Percentiles rank a stretch among this genome's conserved stretches.
phyloP scores from a whole-genome alignment of 352 stramenopile genomes.

The Saprolegnia parasitica region DNA sequence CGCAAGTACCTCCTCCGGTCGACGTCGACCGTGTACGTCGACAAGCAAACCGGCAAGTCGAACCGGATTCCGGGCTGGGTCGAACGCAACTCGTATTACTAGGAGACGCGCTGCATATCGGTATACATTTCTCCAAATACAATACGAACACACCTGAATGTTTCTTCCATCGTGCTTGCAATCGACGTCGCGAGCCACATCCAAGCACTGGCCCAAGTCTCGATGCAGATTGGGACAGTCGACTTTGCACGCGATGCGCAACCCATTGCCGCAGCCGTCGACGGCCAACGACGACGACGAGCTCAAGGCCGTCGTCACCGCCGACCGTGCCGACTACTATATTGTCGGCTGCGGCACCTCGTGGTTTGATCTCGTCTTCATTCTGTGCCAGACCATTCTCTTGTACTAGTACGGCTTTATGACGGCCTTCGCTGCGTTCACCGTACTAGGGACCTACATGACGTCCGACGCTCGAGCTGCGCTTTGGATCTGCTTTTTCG shows the following conservation, averaged over 20 bases:
- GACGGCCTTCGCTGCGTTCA: background rate
- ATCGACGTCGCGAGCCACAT: too few relatives aligned
- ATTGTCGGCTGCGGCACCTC: constrained; percentile 21
- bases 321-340: constrained; percentile 10
- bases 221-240: too few relatives aligned
- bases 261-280: too few relatives aligned
- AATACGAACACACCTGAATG: background rate
- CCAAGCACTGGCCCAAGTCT: too few relatives aligned
- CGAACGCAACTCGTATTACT: constrained; percentile 81
- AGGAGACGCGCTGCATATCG: constrained; percentile 24
- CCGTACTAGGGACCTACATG: background rate
- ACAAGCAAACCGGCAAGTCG: constrained; percentile 52
- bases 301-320: background rate
- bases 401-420: constrained; percentile 20
- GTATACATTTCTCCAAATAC: constrained; percentile 13
- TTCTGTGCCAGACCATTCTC: constrained; percentile 1
- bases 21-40: constrained; percentile 54
- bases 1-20: constrained; percentile 81
- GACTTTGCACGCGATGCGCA: too few relatives aligned
- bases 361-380: constrained; percentile 16
- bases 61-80: constrained; percentile 59
- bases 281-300: too few relatives aligned
- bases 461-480: constrained; percentile 3
- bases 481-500: constrained; percentile 24
- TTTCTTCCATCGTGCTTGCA: background rate